Evolutionary conservation across 139 green algal genomes (phyloP).

Genomic region (Chlamydomonas incerta): DNA sequence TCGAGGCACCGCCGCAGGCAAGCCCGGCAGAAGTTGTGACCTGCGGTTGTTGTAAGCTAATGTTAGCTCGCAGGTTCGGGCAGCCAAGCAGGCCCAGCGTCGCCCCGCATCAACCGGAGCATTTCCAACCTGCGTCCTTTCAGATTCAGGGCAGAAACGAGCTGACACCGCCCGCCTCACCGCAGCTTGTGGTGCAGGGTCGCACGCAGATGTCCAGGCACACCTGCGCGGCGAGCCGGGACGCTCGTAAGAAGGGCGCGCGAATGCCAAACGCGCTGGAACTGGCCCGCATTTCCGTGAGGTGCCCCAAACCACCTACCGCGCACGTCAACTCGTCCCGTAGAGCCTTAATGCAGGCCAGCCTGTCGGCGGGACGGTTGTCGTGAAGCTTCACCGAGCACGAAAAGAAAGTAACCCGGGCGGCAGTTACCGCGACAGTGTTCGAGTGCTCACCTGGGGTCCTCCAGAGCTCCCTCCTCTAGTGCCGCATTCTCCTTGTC

Average conservation of each 20-base stretch:
- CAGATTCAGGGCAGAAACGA: too few species aligned
- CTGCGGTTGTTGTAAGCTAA: neutral
- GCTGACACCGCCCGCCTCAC: conserved; percentile 32
- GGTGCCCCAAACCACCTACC: neutral
- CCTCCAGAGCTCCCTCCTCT: neutral
- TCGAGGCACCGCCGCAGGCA: conserved; percentile 55
- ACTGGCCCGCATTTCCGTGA: too few species aligned
- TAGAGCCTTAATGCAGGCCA: conserved; percentile 54
- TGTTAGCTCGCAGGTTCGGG: neutral
- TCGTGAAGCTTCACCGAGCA: too few species aligned
- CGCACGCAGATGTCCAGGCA: conserved; percentile 66
- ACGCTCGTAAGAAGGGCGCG: neutral
- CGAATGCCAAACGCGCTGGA: too few species aligned
- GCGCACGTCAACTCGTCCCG: conserved; percentile 48
- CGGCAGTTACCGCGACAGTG: too few species aligned
- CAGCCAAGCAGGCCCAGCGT: too few species aligned
- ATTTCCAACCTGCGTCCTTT: neutral
- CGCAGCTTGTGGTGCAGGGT: conserved; percentile 65
- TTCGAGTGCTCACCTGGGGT: neutral
- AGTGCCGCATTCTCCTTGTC: neutral
- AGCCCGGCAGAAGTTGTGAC: conserved; percentile 63
- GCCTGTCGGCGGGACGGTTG: conserved; percentile 5
- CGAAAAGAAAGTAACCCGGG: too few species aligned
- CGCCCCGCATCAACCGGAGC: neutral
- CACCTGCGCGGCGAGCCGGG: conserved; percentile 37